Conservation (phyloP, 192 early-diverging fungal species). For the Linnemannia zychae region DNA sequence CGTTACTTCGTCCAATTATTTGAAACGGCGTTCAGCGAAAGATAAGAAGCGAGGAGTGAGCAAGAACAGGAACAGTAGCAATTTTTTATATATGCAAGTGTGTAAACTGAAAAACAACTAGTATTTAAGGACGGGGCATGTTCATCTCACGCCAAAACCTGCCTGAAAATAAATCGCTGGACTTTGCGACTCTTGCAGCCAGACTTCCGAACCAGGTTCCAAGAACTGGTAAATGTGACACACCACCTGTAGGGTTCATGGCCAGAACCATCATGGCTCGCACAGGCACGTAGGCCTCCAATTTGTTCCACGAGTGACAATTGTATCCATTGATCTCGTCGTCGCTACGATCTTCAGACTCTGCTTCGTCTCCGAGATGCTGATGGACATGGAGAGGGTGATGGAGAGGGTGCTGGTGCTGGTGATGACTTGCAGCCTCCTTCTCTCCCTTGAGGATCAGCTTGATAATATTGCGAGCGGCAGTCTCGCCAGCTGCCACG, state of each 20-base stretch:
- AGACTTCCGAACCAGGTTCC: constrained; percentile 38
- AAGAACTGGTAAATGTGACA: constrained; percentile 36
- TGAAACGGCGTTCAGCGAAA: background rate
- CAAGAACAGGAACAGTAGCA: background rate
- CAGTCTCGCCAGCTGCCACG: constrained; percentile 25
- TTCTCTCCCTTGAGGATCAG: constrained; percentile 23
- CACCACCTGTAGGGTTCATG: constrained; percentile 48
- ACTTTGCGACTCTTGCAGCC: constrained; percentile 36
- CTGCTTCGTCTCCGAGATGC: background rate
- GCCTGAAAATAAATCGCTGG: constrained; percentile 27
- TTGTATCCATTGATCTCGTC: constrained; percentile 2
- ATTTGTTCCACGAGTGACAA: constrained; percentile 26
- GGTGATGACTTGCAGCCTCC: background rate
- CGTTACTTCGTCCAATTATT: background rate
- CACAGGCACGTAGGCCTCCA: constrained; percentile 30
- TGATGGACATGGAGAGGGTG: background rate
- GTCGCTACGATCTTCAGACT: background rate
- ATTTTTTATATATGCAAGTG: background rate
- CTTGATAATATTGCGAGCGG: constrained; percentile 38
- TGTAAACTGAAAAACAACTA: background rate
- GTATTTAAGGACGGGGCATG: constrained; percentile 19
- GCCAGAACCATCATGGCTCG: constrained; percentile 38
- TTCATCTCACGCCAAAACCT: constrained; percentile 51
- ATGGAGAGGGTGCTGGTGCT: background rate
- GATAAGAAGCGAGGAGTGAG: background rate